Evolutionary conservation across 2,329 filamentous ascomycete species (phyloP).

Genomic region (Fusarium nygamai): DNA sequence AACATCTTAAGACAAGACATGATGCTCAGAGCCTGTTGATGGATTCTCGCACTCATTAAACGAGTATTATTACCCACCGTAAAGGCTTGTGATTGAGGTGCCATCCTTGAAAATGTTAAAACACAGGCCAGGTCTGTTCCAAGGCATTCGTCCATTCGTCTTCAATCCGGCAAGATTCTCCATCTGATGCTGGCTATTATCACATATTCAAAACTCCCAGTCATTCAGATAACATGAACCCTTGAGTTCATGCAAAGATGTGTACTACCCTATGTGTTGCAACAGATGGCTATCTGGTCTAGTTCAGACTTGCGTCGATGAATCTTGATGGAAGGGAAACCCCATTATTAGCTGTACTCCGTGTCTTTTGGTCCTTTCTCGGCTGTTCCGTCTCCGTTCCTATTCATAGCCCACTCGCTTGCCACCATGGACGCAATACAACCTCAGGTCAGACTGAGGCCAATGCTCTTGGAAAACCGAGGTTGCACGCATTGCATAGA

Average conservation of each 20-base stretch:
- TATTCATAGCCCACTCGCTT: slow-evolving; percentile 35
- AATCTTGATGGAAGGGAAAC: not conserved
- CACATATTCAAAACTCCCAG: slow-evolving; percentile 5
- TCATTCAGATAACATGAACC: slow-evolving; percentile 10
- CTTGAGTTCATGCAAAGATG: slow-evolving; percentile 34
- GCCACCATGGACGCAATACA: slow-evolving; percentile 29
- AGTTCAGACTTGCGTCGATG: not conserved
- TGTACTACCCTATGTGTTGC: not conserved
- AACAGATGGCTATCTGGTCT: not conserved
- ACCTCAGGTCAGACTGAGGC: slow-evolving; percentile 17
- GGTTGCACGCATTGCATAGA: not conserved
- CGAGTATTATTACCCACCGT: slow-evolving; percentile 27
- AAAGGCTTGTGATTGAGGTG: slow-evolving; percentile 4
- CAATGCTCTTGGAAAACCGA: slow-evolving; percentile 8
- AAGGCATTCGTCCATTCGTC: slow-evolving; percentile 4
- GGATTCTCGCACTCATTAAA: slow-evolving; percentile 22
- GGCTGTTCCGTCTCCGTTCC: slow-evolving; percentile 21
- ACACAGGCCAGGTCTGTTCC: slow-evolving; percentile 23
- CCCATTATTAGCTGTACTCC: not conserved
- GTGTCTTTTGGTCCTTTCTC: slow-evolving; percentile 8
- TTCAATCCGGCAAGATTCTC: not conserved
- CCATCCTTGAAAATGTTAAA: slow-evolving; percentile 9
- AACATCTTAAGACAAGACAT: not conserved
- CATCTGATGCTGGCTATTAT: slow-evolving; percentile 13
- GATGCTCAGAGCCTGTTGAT: slow-evolving; percentile 3